Conservation (phyloP, 768 basidiomycete genomes). For the Leccinum imitatum region DNA sequence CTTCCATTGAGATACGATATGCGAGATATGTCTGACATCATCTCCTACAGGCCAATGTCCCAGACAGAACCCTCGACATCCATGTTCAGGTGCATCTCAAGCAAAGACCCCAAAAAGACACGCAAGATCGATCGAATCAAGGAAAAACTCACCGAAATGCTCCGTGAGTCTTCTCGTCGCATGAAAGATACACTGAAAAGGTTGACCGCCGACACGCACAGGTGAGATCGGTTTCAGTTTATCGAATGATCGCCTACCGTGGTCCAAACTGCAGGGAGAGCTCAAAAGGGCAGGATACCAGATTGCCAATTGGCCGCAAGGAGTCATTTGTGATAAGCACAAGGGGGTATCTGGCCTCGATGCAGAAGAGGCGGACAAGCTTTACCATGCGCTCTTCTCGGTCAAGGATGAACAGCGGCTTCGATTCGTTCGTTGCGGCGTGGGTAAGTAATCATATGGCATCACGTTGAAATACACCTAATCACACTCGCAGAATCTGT, state of each 20-base stretch:
- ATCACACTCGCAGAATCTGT: too few species aligned
- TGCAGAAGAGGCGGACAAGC: not conserved
- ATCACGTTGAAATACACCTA: too few species aligned
- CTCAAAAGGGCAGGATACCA: not conserved
- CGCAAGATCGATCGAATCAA: not conserved
- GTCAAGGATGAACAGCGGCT: not conserved
- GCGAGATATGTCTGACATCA: too few species aligned
- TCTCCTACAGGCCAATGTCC: too few species aligned
- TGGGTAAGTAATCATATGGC: too few species aligned
- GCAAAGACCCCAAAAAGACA: not conserved
- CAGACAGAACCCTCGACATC: too few species aligned
- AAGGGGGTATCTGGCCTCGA: too few species aligned
- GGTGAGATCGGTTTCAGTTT: not conserved
- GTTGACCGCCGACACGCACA: not conserved
- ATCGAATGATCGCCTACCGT: not conserved
- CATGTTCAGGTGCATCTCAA: too few species aligned
- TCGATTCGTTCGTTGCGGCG: not conserved
- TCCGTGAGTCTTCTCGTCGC: not conserved
- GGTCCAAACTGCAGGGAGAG: not conserved
- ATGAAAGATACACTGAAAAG: too few species aligned
- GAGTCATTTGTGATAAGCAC: not conserved
- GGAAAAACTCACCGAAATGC: not conserved
- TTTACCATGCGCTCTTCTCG: not conserved
- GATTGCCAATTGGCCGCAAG: not conserved
- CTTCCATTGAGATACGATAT: not conserved